phyloP scores from a whole-genome alignment of 2,329 filamentous ascomycete genomes.

The Penicillium sp. region DNA sequence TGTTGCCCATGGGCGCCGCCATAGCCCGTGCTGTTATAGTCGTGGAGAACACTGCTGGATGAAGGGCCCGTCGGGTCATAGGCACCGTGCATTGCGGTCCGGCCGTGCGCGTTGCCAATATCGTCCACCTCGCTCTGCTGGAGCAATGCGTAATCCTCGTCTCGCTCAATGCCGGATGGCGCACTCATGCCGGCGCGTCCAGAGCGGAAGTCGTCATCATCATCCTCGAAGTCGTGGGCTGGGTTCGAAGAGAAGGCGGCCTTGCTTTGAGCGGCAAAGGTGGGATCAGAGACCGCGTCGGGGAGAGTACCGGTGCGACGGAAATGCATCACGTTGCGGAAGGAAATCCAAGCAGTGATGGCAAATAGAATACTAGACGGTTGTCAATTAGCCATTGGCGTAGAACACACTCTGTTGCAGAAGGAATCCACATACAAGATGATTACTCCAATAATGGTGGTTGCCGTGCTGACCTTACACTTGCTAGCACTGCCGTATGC shows the following conservation, averaged over 20 bases:
- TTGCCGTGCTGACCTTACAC: conserved; percentile 59
- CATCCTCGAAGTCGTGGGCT: conserved; percentile 47
- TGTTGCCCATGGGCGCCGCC: conserved; percentile 41
- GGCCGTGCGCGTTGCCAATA: conserved; percentile 36
- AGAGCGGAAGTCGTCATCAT: conserved; percentile 47
- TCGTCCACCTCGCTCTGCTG: conserved; percentile 51
- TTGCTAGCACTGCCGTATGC: conserved; percentile 56
- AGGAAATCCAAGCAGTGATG: conserved; percentile 54
- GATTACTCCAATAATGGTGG: conserved; percentile 58
- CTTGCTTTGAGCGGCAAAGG: conserved; percentile 53
- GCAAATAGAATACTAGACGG: conserved; percentile 55
- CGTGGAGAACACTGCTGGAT: conserved; percentile 37
- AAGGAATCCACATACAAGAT: conserved; percentile 52
- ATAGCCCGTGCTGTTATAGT: conserved; percentile 45
- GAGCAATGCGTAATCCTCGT: conserved; percentile 56
- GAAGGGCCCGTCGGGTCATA: conserved; percentile 43
- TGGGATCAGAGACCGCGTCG: conserved; percentile 44
- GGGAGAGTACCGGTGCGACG: conserved; percentile 59
- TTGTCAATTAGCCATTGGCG: conserved; percentile 3
- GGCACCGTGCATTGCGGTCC: conserved; percentile 39
- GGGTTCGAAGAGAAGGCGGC: conserved; percentile 51
- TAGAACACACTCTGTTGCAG: not conserved
- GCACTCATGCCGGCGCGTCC: conserved; percentile 44
- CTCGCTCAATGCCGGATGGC: conserved; percentile 43
- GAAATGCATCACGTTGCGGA: conserved; percentile 58